A percentile compares a stretch with the other conserved stretches of the same genome.
These are phyloP conservation scores for Trichosanthes truncata DNA, from an alignment of 306 rosid species.

Conservation along the genomic window DNA sequence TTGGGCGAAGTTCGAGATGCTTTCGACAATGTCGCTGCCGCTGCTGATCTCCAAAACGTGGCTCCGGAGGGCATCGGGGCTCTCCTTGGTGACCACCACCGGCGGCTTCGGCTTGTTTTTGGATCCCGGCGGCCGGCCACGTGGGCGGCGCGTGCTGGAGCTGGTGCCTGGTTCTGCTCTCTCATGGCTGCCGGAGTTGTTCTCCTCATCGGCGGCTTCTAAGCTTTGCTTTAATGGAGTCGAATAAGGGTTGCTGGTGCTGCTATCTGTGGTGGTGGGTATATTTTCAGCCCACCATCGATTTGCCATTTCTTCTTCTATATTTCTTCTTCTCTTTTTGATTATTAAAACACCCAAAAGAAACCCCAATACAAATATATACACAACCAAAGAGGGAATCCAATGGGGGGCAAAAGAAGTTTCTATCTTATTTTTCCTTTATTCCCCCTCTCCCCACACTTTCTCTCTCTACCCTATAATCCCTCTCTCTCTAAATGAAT, in stretches of 20 bases:
- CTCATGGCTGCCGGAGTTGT: constrained; percentile 22
- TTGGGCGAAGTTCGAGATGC: constrained; percentile 56
- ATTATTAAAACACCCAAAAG: not conserved
- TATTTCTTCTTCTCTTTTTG: not conserved
- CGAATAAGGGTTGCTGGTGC: constrained; percentile 30
- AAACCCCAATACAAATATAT: constrained; percentile 1
- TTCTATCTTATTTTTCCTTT: constrained; percentile 3
- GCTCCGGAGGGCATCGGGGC: constrained; percentile 80
- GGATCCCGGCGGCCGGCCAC: constrained; percentile 87
- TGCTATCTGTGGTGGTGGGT: constrained; percentile 32
- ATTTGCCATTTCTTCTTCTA: constrained; percentile 41
- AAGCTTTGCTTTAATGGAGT: constrained; percentile 21
- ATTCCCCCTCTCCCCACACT: not conserved
- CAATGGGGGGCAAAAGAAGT: constrained; percentile 11
- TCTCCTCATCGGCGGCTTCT: constrained; percentile 35
- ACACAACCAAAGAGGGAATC: not conserved
- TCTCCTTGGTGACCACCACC: constrained; percentile 55
- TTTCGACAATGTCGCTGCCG: constrained; percentile 56
- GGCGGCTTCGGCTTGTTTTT: constrained; percentile 78
- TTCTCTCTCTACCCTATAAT: not conserved
- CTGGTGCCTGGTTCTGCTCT: constrained; percentile 30
- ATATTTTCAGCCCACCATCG: constrained; percentile 87
- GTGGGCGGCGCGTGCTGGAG: constrained; percentile 51
- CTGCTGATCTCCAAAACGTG: constrained; percentile 62
- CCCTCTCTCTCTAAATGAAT: not conserved